Evolutionary conservation across 805 yeast genomes (phyloP).

Genomic region (Candida berthetii): DNA sequence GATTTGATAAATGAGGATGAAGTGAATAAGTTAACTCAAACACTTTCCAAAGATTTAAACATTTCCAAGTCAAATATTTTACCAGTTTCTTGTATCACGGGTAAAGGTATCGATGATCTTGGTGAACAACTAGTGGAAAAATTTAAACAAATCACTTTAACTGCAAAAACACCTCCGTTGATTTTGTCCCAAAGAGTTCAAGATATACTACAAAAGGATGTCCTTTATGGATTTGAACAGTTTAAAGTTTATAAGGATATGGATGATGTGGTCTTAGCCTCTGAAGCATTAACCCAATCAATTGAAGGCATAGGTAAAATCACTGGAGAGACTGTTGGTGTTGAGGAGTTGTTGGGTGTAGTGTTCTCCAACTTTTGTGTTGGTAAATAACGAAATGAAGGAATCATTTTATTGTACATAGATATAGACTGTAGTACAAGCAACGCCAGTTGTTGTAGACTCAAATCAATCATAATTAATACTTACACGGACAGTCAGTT

Average conservation of each 20-base stretch:
- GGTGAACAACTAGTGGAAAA: slow-evolving; percentile 30
- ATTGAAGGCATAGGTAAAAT: slow-evolving; percentile 87
- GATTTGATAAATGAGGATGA: slow-evolving; percentile 35
- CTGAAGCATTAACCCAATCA: slow-evolving; percentile 68
- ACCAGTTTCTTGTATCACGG: slow-evolving; percentile 55
- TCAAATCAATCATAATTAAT: no score
- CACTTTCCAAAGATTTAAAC: slow-evolving; percentile 16
- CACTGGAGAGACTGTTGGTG: slow-evolving; percentile 83
- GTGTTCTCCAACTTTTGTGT: slow-evolving; percentile 92
- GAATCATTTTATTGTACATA: no score
- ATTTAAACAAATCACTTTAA: slow-evolving; percentile 44
- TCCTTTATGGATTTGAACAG: slow-evolving; percentile 65
- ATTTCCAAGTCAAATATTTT: slow-evolving; percentile 19
- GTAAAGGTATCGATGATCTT: slow-evolving; percentile 49
- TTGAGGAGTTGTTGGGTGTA: slow-evolving; percentile 87
- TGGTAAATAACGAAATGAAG: slow-evolving; percentile 54
- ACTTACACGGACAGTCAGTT: no score
- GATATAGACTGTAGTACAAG: neutral
- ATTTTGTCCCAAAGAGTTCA: slow-evolving; percentile 69
- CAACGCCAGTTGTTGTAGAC: no score
- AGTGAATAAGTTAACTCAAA: slow-evolving; percentile 13
- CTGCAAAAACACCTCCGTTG: slow-evolving; percentile 56
- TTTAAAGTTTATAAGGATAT: slow-evolving; percentile 43
- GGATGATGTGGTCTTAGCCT: slow-evolving; percentile 73
- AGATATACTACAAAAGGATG: slow-evolving; percentile 72